These are phyloP conservation scores for Saccharomycopsis olivae DNA, from an alignment of 805 yeast genomes.

Conservation along the genomic window DNA sequence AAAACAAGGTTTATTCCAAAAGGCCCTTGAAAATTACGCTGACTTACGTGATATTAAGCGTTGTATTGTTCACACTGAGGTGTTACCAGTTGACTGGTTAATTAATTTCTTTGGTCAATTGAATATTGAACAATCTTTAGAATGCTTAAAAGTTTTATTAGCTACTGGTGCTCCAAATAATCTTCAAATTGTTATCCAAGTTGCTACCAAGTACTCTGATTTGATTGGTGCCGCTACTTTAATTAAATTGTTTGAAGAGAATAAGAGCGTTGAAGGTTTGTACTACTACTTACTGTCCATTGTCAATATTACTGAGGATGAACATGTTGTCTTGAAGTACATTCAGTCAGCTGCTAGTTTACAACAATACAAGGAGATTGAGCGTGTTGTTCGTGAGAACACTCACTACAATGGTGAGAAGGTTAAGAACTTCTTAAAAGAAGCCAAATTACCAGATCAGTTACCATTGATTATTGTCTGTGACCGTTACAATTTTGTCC, in stretches of 20 bases:
- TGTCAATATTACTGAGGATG: constrained; percentile 87
- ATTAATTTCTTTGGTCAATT: constrained; percentile 86
- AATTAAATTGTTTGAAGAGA: constrained; percentile 88
- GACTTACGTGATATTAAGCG: constrained; percentile 93
- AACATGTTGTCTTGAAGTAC: constrained; percentile 92
- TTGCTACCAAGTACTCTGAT: constrained; percentile 93
- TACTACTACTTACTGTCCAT: constrained; percentile 89
- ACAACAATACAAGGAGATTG: constrained; percentile 89
- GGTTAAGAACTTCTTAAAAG: constrained; percentile 94
- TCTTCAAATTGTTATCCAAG: constrained; percentile 88
- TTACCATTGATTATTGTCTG: constrained; percentile 93
- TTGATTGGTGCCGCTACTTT: constrained; percentile 77
- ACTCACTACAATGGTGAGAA: constrained; percentile 92
- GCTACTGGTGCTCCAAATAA: constrained; percentile 72
- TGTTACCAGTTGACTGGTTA: constrained; percentile 87
- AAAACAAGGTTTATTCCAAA: constrained; percentile 89
- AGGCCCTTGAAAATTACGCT: constrained; percentile 93
- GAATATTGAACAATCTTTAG: constrained; percentile 86
- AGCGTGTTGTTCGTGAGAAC: constrained; percentile 90
- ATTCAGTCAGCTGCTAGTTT: constrained; percentile 88
- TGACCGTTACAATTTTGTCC: constrained; percentile 84
- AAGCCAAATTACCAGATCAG: constrained; percentile 88
- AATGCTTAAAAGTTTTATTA: constrained; percentile 80
- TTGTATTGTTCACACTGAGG: constrained; percentile 78
- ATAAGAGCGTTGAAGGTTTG: constrained; percentile 84